Evolutionary conservation across 2,329 filamentous ascomycete genomes (phyloP).

Genomic region (Epichloe bromicola): DNA sequence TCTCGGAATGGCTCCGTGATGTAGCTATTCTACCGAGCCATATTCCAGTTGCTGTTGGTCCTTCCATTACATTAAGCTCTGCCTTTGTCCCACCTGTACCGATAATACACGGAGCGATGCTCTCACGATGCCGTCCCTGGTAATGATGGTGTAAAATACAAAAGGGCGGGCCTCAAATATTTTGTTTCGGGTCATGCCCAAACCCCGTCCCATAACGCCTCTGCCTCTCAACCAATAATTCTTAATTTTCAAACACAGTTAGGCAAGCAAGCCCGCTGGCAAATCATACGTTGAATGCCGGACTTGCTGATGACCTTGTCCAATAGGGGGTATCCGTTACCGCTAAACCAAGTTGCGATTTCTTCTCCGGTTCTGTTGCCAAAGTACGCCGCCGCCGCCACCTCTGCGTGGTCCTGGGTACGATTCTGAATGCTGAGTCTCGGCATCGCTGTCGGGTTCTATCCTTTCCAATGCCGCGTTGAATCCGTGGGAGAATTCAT

Average conservation of each 20-base stretch:
- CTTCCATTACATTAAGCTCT: background rate
- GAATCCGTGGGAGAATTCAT: conserved; percentile 32
- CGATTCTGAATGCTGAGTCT: conserved; percentile 9
- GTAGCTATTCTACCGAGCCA: background rate
- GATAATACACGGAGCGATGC: background rate
- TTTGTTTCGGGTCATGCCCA: background rate
- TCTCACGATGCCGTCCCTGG: background rate
- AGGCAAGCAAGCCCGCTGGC: background rate
- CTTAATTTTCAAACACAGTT: background rate
- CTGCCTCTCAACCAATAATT: background rate
- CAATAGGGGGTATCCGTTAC: conserved; percentile 13
- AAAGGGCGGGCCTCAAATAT: background rate
- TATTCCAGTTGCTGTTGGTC: background rate
- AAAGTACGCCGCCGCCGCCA: conserved; percentile 30
- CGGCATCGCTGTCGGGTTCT: conserved; percentile 16
- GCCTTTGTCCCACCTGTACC: background rate
- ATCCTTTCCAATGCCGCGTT: conserved; percentile 26
- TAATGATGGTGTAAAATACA: background rate
- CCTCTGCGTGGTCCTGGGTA: conserved; percentile 13
- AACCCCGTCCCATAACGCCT: background rate
- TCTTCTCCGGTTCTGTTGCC: conserved; percentile 40
- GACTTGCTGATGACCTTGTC: background rate
- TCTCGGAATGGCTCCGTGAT: background rate
- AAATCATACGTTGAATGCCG: too few species aligned
- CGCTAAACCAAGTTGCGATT: conserved; percentile 36